phyloP scores from a whole-genome alignment of 768 basidiomycete species.

The Coprinopsis strossmayeri region DNA sequence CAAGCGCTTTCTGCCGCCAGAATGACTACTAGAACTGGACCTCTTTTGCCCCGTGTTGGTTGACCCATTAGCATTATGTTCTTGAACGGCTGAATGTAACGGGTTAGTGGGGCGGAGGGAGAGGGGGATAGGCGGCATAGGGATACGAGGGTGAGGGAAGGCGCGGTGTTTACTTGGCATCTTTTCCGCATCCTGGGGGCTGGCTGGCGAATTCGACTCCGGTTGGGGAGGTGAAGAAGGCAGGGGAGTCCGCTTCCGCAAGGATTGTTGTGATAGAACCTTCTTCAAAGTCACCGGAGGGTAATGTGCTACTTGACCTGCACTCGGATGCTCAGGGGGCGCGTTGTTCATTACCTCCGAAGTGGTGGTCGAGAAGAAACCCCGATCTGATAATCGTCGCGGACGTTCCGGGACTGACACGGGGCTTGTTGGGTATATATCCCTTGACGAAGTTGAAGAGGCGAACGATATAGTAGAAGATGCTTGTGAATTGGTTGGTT shows the following conservation, averaged over 20 bases:
- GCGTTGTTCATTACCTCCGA: slow-evolving; percentile 12
- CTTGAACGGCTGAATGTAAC: slow-evolving; percentile 17
- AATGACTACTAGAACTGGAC: slow-evolving; percentile 22
- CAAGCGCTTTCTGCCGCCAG: slow-evolving; percentile 41
- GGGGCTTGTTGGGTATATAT: slow-evolving; percentile 21
- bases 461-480: slow-evolving; percentile 38
- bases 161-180: slow-evolving; percentile 51
- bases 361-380: slow-evolving; percentile 15
- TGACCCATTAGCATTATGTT: slow-evolving; percentile 12
- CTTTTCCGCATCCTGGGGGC: too few relatives aligned
- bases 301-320: slow-evolving; percentile 15
- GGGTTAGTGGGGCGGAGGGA: slow-evolving; percentile 28
- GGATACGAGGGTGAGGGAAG: slow-evolving; percentile 53
- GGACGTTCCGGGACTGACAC: slow-evolving; percentile 20
- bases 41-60: slow-evolving; percentile 21
- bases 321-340: slow-evolving; percentile 11
- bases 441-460: slow-evolving; percentile 28
- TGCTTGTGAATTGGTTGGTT: slow-evolving; percentile 21
- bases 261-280: slow-evolving; percentile 50
- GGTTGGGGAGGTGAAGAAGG: slow-evolving; percentile 21
- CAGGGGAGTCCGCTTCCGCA: slow-evolving; percentile 30
- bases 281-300: slow-evolving; percentile 41
- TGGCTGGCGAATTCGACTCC: background rate
- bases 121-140: slow-evolving; percentile 45
- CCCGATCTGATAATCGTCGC: slow-evolving; percentile 20